Evolutionary conservation across 192 early-diverging fungal species (phyloP).

Genomic region (Entrophospora sp.): DNA sequence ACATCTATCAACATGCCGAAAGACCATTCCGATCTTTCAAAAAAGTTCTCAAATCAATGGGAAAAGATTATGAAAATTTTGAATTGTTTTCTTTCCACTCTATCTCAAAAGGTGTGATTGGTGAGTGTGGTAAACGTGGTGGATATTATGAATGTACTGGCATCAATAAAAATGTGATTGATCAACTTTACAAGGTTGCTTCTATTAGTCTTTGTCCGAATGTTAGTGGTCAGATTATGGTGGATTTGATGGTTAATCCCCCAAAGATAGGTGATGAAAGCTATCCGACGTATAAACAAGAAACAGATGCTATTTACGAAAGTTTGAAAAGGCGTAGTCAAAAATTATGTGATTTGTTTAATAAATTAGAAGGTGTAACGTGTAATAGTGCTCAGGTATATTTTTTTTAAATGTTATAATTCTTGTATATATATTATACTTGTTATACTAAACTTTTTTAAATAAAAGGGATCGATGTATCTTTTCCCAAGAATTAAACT

Average conservation of each 20-base stretch:
- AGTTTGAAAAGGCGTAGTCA: constrained; percentile 73
- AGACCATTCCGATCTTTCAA: constrained; percentile 96
- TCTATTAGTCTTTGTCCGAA: constrained; percentile 92
- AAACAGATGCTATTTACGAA: constrained; percentile 66
- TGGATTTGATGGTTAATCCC: constrained; percentile 88
- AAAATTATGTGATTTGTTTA: constrained; percentile 69
- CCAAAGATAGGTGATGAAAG: constrained; percentile 74
- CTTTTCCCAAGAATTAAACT: constrained; percentile 80
- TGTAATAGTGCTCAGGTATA: constrained; percentile 66
- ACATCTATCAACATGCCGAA: constrained; percentile 70
- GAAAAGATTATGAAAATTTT: constrained; percentile 52
- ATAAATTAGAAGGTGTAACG: constrained; percentile 69
- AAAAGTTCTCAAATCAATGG: constrained; percentile 80
- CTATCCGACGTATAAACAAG: constrained; percentile 62
- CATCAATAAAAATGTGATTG: constrained; percentile 66
- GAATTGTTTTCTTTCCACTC: constrained; percentile 96
- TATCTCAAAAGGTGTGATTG: constrained; percentile 96
- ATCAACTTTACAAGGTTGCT: constrained; percentile 88
- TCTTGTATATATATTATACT: background rate
- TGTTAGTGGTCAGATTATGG: constrained; percentile 89
- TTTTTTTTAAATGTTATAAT: background rate
- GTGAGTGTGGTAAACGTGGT: constrained; percentile 95
- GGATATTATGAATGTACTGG: constrained; percentile 95
- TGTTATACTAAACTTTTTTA: background rate
- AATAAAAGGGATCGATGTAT: constrained; percentile 85